These are phyloP conservation scores for Pneumocystis oryctolagi DNA, from an alignment of 1,139 yeast species.

Conservation along the genomic window DNA sequence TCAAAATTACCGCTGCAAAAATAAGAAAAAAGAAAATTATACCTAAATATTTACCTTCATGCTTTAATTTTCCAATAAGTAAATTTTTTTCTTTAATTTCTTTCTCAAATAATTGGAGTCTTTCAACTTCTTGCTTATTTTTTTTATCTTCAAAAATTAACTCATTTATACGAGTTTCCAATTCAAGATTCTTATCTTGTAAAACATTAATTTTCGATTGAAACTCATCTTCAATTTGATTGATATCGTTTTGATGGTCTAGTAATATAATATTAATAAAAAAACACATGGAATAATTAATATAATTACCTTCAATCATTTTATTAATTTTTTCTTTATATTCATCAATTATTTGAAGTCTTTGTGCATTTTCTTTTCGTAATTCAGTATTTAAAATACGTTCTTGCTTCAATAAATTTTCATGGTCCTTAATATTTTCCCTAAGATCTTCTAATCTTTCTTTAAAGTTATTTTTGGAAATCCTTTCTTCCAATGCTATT, in stretches of 20 bases:
- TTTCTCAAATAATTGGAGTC: conserved; percentile 29
- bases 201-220: conserved; percentile 17
- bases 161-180: conserved; percentile 16
- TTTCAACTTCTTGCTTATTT: conserved; percentile 20
- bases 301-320: conserved; percentile 25
- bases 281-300: not conserved
- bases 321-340: conserved; percentile 22
- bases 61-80: conserved; percentile 76
- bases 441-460: conserved; percentile 34
- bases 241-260: conserved; percentile 28
- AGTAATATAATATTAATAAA: conserved; percentile 19
- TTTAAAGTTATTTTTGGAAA: conserved; percentile 20
- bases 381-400: conserved; percentile 7
- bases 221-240: conserved; percentile 21
- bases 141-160: conserved; percentile 16
- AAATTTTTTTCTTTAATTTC: conserved; percentile 61
- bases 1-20: conserved; percentile 56
- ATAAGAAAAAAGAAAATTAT: not conserved
- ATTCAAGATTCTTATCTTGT: conserved; percentile 18
- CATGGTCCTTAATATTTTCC: conserved; percentile 25
- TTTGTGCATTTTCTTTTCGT: conserved; percentile 11
- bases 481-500: conserved; percentile 24
- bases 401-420: conserved; percentile 13
- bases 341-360: conserved; percentile 12
- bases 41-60: conserved; percentile 34